Conservation (phyloP, 2,329 filamentous ascomycete genomes). For the Pseudogymnoascus sp. region DNA sequence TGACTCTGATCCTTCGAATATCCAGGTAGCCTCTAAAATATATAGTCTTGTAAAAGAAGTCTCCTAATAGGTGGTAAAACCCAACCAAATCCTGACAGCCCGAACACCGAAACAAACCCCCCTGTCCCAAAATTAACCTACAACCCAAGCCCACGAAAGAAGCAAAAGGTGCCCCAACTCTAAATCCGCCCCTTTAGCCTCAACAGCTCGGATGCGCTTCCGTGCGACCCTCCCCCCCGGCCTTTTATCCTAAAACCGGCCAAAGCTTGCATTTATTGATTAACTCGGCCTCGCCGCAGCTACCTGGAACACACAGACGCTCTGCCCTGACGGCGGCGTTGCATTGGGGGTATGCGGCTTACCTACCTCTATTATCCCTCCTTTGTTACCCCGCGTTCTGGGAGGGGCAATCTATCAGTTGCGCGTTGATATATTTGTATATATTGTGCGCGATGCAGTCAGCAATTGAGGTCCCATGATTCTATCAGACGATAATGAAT, state of each 20-base stretch:
- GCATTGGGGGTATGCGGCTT: background rate
- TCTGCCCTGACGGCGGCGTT: background rate
- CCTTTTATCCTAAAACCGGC: background rate
- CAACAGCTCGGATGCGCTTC: background rate
- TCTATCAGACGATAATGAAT: background rate
- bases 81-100: background rate
- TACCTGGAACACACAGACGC: background rate
- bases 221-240: background rate
- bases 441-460: background rate
- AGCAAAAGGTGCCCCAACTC: background rate
- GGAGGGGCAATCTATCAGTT: background rate
- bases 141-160: background rate
- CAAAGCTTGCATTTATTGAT: conserved; percentile 4
- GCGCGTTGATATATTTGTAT: background rate
- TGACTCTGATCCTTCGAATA: background rate
- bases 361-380: background rate
- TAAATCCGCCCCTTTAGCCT: background rate
- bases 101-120: background rate
- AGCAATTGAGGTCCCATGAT: background rate
- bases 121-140: background rate
- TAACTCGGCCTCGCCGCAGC: background rate
- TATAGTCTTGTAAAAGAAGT: background rate
- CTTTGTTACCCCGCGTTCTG: background rate
- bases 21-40: background rate
- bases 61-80: background rate